A percentile compares a stretch with the other conserved stretches of the same genome.
phyloP scores from a whole-genome alignment of 139 green algal species.

The Coelastrella sp. region DNA sequence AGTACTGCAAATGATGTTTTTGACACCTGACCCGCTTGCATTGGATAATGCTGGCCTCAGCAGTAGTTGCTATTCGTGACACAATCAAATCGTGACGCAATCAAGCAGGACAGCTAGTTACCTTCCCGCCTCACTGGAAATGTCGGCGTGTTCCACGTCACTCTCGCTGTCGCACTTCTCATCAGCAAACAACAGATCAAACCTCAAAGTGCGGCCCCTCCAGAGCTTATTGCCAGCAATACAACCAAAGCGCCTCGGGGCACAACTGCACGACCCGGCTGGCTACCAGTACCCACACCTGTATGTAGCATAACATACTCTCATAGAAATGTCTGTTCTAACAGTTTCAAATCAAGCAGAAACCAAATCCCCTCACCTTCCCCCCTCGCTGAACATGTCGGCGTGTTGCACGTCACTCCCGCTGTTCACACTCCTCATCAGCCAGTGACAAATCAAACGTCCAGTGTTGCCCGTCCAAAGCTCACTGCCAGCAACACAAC shows the following conservation, averaged over 20 bases:
- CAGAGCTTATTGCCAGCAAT: constrained; percentile 40
- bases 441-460: constrained; percentile 46
- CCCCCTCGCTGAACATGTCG: constrained; percentile 27
- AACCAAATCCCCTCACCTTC: constrained; percentile 29
- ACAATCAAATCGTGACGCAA: too few relatives aligned
- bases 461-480: constrained; percentile 33
- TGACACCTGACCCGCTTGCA: too few relatives aligned
- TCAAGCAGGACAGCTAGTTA: background rate
- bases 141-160: constrained; percentile 13
- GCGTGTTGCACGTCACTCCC: constrained; percentile 19
- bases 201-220: constrained; percentile 40
- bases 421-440: constrained; percentile 42
- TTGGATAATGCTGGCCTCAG: too few relatives aligned
- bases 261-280: too few relatives aligned
- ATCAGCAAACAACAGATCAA: constrained; percentile 43
- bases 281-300: background rate
- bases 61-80: too few relatives aligned
- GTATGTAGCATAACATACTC: too few relatives aligned
- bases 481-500: constrained; percentile 34
- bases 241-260: too few relatives aligned
- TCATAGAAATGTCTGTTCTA: background rate
- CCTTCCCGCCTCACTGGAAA: constrained; percentile 35
- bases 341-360: background rate
- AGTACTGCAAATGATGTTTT: too few relatives aligned
- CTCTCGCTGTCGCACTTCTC: constrained; percentile 40